Percentiles rank a stretch among this genome's conserved stretches.
These are phyloP conservation scores for Chlamydomonas reinhardtii DNA, from an alignment of 163 green algal species.

Conservation along the genomic window DNA sequence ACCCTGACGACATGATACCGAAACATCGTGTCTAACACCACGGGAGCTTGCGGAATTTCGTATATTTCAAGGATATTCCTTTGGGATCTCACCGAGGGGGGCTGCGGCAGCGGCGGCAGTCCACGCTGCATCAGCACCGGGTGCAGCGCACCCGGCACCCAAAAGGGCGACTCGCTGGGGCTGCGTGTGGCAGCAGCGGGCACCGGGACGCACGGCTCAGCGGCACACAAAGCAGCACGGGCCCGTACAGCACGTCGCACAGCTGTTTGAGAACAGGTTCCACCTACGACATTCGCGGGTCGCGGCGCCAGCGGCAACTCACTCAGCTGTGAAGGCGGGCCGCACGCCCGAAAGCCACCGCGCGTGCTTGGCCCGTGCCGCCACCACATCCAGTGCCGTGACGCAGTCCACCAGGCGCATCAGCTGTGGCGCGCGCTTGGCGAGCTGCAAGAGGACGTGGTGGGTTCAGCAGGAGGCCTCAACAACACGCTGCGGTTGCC, in stretches of 20 bases:
- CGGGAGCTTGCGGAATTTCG: too few relatives aligned
- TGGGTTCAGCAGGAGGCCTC: too few relatives aligned
- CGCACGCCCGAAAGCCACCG: conserved; percentile 66
- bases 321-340: neutral
- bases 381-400: conserved; percentile 75
- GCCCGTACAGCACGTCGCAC: too few relatives aligned
- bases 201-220: too few relatives aligned
- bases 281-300: too few relatives aligned
- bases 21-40: too few relatives aligned
- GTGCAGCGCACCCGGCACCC: conserved; percentile 72
- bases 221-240: too few relatives aligned
- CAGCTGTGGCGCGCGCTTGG: conserved; percentile 30
- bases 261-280: too few relatives aligned
- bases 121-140: conserved; percentile 84
- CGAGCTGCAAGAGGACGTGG: conserved; percentile 37
- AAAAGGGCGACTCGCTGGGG: conserved; percentile 43
- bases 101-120: conserved; percentile 72
- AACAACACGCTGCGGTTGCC: too few relatives aligned
- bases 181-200: neutral
- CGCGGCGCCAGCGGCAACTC: too few relatives aligned
- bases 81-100: conserved; percentile 55
- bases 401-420: conserved; percentile 60
- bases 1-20: too few relatives aligned
- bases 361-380: conserved; percentile 72
- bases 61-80: too few relatives aligned